These are phyloP conservation scores for Infundibulicybe gibba DNA, from an alignment of 768 basidiomycete genomes.

Conservation along the genomic window DNA sequence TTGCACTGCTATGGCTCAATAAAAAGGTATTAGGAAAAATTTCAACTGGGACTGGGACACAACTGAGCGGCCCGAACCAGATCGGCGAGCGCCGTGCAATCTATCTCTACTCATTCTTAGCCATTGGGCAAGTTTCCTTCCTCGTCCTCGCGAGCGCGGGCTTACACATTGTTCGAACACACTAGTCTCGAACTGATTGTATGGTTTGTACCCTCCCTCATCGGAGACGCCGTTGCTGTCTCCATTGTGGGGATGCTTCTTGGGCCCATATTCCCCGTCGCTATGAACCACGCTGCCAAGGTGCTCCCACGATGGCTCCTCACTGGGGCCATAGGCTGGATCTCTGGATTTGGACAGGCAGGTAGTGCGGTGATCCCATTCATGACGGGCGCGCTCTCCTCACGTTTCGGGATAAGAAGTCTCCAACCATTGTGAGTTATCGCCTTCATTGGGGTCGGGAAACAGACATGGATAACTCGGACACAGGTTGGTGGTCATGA, in stretches of 20 bases:
- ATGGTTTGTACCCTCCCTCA: constrained; percentile 66
- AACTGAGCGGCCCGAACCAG: constrained; percentile 23
- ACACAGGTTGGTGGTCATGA: constrained; percentile 54
- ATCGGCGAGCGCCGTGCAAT: constrained; percentile 53
- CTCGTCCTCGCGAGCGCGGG: not conserved
- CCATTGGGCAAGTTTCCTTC: constrained; percentile 39
- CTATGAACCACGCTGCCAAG: constrained; percentile 66
- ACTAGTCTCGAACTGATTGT: constrained; percentile 60
- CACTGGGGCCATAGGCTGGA: constrained; percentile 63
- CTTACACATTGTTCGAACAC: not conserved
- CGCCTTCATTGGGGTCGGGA: not conserved
- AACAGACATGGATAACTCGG: not conserved
- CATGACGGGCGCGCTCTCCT: constrained; percentile 65
- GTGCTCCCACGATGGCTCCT: constrained; percentile 72
- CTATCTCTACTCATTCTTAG: constrained; percentile 47
- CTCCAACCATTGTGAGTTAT: constrained; percentile 58
- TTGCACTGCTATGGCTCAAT: constrained; percentile 54
- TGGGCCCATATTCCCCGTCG: constrained; percentile 75
- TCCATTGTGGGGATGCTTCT: constrained; percentile 63
- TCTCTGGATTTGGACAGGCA: constrained; percentile 65
- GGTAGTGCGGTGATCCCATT: constrained; percentile 74
- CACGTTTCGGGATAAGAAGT: constrained; percentile 54
- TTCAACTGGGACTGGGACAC: not conserved
- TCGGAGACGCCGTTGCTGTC: constrained; percentile 62
- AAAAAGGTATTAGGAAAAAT: constrained; percentile 27